Percentiles rank a stretch among this genome's conserved stretches.
Conservation (phyloP, 31 red algal species). For the Porphyra umbilicalis region DNA sequence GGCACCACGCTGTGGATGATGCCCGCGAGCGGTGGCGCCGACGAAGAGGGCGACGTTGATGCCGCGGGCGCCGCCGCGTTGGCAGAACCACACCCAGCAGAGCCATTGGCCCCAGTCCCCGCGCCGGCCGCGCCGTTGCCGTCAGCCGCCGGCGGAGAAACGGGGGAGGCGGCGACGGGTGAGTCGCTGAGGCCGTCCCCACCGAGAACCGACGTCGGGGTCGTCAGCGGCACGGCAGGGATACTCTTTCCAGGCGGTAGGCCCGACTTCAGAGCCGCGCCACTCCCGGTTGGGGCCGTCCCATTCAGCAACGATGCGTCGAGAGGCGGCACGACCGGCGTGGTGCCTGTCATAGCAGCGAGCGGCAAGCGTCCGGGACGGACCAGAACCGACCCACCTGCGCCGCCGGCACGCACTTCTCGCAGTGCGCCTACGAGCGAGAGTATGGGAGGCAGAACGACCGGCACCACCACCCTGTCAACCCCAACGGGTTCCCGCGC, state of each 20-base stretch:
- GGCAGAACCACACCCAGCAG: background rate
- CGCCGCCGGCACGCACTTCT: no score
- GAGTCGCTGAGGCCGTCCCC: background rate
- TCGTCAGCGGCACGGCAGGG: background rate
- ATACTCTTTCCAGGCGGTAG: background rate
- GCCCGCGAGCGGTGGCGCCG: background rate
- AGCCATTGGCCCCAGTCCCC: no score
- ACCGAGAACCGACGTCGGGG: background rate
- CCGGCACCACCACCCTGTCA: no score
- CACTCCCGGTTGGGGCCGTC: background rate
- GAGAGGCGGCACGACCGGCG: background rate
- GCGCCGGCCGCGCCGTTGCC: background rate
- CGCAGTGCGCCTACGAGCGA: no score
- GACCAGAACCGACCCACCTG: background rate
- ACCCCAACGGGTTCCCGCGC: no score
- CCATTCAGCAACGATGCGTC: background rate
- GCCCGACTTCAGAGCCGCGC: background rate
- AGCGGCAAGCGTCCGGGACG: background rate
- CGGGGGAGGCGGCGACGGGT: background rate
- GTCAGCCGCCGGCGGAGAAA: background rate
- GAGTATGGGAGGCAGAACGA: no score
- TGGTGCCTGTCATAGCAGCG: background rate
- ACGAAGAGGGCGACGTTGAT: background rate
- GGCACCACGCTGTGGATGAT: background rate
- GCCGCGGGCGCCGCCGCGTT: background rate